phyloP scores from a whole-genome alignment of 495 filamentous ascomycete species.

The Lepidopterella palustris region DNA sequence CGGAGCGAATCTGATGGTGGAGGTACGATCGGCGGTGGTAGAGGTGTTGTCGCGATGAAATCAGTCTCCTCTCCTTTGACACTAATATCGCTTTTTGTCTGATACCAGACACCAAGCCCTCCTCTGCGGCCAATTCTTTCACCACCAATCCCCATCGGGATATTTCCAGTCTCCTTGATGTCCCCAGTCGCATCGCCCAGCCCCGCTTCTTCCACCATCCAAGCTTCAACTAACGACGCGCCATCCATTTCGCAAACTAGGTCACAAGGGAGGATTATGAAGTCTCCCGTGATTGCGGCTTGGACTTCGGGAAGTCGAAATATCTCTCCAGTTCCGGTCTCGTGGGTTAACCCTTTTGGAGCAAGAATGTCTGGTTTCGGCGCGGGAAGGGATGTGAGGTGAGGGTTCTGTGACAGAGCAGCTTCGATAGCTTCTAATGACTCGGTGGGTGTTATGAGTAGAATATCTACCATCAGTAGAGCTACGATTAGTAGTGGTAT shows the following conservation, averaged over 20 bases:
- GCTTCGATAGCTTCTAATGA: slow-evolving; percentile 63
- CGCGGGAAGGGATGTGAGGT: slow-evolving; percentile 71
- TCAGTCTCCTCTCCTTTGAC: slow-evolving; percentile 89
- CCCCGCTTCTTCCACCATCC: slow-evolving; percentile 80
- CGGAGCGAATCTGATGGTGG: slow-evolving; percentile 56
- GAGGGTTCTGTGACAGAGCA: slow-evolving; percentile 77
- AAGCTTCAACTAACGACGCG: slow-evolving; percentile 73
- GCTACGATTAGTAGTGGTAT: background rate
- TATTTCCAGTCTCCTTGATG: slow-evolving; percentile 31
- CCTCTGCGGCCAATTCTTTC: slow-evolving; percentile 58
- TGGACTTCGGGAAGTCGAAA: slow-evolving; percentile 52
- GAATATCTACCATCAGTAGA: slow-evolving; percentile 56
- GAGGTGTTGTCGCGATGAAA: slow-evolving; percentile 67
- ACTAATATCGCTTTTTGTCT: slow-evolving; percentile 66
- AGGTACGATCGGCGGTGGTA: slow-evolving; percentile 50
- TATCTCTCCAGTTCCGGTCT: slow-evolving; percentile 83
- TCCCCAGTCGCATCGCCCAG: slow-evolving; percentile 46
- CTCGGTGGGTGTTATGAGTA: slow-evolving; percentile 72
- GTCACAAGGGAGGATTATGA: slow-evolving; percentile 88
- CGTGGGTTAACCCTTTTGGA: slow-evolving; percentile 63
- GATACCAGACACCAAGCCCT: slow-evolving; percentile 81
- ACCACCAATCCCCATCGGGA: slow-evolving; percentile 42
- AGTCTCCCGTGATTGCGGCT: slow-evolving; percentile 64
- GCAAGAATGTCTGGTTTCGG: slow-evolving; percentile 70
- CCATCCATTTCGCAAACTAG: slow-evolving; percentile 85